Evolutionary conservation across 345 rosid genomes (phyloP).

Genomic region (Nasturtium officinale): DNA sequence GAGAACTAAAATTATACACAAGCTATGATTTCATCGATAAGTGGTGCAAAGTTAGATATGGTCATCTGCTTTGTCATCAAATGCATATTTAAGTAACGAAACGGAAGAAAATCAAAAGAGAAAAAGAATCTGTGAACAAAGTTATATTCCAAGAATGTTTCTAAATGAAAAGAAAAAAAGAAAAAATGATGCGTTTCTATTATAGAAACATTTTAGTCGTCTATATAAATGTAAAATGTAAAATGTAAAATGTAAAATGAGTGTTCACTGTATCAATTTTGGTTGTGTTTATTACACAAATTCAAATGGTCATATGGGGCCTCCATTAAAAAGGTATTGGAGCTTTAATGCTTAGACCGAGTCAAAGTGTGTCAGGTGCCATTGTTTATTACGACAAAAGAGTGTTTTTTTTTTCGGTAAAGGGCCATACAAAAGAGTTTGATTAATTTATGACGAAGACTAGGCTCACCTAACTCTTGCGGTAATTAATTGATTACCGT

Average conservation of each 20-base stretch:
- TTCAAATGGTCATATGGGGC: slow-evolving; percentile 1
- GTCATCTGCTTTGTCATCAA: no score
- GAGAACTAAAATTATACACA: no score
- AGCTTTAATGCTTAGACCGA: slow-evolving; percentile 27
- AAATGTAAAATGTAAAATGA: background rate
- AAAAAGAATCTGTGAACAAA: no score
- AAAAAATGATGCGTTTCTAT: background rate
- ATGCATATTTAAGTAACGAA: no score
- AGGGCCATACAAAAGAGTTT: background rate
- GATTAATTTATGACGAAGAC: slow-evolving; percentile 1
- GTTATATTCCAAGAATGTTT: no score
- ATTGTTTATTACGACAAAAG: background rate
- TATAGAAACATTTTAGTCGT: no score
- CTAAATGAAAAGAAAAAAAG: no score
- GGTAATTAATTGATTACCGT: slow-evolving; percentile 29
- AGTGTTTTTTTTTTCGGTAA: background rate
- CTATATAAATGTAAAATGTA: no score
- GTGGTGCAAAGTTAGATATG: no score
- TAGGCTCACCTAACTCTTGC: slow-evolving; percentile 11
- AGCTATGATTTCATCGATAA: no score
- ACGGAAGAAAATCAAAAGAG: background rate
- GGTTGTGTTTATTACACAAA: background rate
- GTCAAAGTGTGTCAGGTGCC: slow-evolving; percentile 39
- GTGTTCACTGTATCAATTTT: no score
- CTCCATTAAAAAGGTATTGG: background rate